Evolutionary conservation across 495 filamentous ascomycete genomes (phyloP).

Genomic region (Penicillium dipodomyicola): DNA sequence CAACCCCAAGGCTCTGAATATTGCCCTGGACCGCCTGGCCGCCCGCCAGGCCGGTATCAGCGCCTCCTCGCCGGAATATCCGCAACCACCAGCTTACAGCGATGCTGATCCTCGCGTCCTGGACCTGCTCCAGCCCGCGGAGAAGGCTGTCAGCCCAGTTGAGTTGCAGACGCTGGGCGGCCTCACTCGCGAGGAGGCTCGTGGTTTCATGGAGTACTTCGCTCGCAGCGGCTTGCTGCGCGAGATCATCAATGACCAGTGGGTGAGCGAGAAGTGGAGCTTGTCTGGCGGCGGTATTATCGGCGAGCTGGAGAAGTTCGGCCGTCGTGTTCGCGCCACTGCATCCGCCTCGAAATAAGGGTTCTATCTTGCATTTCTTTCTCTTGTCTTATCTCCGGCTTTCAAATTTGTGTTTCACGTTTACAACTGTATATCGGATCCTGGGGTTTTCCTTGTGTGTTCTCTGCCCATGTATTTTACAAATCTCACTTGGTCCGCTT

Average conservation of each 20-base stretch:
- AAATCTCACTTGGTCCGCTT: constrained; percentile 24
- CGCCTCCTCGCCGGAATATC: constrained; percentile 41
- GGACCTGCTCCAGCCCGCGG: constrained; percentile 41
- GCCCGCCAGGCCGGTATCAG: constrained; percentile 37
- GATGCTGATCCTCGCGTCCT: constrained; percentile 66
- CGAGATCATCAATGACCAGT: constrained; percentile 62
- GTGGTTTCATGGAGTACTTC: constrained; percentile 88
- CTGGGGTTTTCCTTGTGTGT: constrained; percentile 17
- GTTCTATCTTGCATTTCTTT: constrained; percentile 12
- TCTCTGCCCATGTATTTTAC: constrained; percentile 37
- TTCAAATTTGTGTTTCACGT: constrained; percentile 5
- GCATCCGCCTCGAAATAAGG: constrained; percentile 12
- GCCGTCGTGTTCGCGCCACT: constrained; percentile 48
- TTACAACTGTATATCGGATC: constrained; percentile 28
- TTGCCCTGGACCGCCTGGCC: constrained; percentile 57
- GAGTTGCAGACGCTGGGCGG: constrained; percentile 60
- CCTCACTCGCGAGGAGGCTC: constrained; percentile 71
- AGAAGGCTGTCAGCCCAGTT: constrained; percentile 39
- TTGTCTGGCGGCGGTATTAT: constrained; percentile 77
- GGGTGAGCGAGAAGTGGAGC: constrained; percentile 82
- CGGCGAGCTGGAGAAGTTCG: constrained; percentile 73
- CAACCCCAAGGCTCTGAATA: constrained; percentile 57
- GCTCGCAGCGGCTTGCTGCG: constrained; percentile 79
- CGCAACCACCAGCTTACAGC: constrained; percentile 60
- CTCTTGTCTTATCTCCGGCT: constrained; percentile 6